Percentiles rank a stretch among this genome's conserved stretches.
Evolutionary conservation across 2,329 filamentous ascomycete genomes (phyloP).

Genomic region (Botryotinia calthae): DNA sequence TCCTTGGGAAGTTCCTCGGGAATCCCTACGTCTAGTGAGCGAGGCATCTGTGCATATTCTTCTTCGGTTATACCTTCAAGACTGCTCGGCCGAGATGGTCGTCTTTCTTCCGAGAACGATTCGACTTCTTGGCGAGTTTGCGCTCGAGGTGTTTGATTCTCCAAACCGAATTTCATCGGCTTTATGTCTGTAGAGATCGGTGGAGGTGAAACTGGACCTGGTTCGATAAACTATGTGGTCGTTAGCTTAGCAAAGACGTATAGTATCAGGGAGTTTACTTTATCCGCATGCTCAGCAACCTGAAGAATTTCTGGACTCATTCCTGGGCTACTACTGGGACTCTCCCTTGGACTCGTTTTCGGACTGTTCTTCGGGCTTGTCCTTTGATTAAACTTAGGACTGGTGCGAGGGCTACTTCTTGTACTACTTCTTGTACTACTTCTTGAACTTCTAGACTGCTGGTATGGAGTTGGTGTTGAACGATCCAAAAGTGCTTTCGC

Average conservation of each 20-base stretch:
- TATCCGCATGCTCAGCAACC: conserved; percentile 24
- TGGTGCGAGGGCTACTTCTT: conserved; percentile 11
- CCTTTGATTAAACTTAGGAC: conserved; percentile 8
- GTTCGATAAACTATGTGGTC: conserved; percentile 30
- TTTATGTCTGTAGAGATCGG: conserved; percentile 75
- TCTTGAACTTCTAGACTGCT: conserved; percentile 29
- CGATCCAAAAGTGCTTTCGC: conserved; percentile 28
- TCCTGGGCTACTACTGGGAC: conserved; percentile 5
- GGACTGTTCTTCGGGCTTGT: conserved; percentile 7
- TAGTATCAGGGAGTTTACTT: conserved; percentile 25
- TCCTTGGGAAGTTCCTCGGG: conserved; percentile 45
- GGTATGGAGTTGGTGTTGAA: conserved; percentile 38
- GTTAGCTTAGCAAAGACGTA: background rate
- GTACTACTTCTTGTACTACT: conserved; percentile 11
- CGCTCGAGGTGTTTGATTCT: conserved; percentile 74
- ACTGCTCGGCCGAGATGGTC: conserved; percentile 56
- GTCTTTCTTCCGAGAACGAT: conserved; percentile 49
- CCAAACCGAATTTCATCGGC: conserved; percentile 61
- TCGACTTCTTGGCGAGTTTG: conserved; percentile 78
- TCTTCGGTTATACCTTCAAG: conserved; percentile 63
- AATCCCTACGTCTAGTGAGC: conserved; percentile 38
- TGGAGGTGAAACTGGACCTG: conserved; percentile 50
- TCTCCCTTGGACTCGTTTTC: background rate
- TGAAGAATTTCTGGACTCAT: conserved; percentile 7
- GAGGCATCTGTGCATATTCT: conserved; percentile 22